A percentile compares a stretch with the other conserved stretches of the same genome.
Conservation (phyloP, 352 stramenopile genomes). For the Pythium chondricola region DNA sequence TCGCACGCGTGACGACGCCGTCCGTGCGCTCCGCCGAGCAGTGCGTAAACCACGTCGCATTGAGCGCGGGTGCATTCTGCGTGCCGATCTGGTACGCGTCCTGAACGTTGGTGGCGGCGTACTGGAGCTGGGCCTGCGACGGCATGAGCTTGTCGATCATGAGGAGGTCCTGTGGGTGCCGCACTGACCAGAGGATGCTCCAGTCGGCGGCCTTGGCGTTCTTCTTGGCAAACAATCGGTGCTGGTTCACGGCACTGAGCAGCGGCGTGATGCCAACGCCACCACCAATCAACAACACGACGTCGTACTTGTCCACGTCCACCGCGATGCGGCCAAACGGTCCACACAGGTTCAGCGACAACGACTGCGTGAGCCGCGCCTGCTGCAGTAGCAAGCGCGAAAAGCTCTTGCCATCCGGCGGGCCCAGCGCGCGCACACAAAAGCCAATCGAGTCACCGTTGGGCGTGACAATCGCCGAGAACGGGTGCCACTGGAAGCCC, state of each 20-base stretch:
- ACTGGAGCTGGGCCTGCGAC: slow-evolving; percentile 34
- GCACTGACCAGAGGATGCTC: slow-evolving; percentile 64
- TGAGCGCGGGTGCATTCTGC: slow-evolving; percentile 16
- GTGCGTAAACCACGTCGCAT: slow-evolving; percentile 57
- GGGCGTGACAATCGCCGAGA: slow-evolving; percentile 68
- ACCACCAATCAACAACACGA: slow-evolving; percentile 56
- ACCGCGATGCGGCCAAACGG: slow-evolving; percentile 62
- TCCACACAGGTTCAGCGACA: slow-evolving; percentile 53
- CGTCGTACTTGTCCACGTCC: slow-evolving; percentile 58
- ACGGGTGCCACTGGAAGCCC: slow-evolving; percentile 67
- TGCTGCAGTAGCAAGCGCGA: slow-evolving; percentile 43
- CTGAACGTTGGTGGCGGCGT: slow-evolving; percentile 24
- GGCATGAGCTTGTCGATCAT: slow-evolving; percentile 72
- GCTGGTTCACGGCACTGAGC: slow-evolving; percentile 70
- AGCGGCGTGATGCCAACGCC: slow-evolving; percentile 78
- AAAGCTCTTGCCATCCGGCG: slow-evolving; percentile 27
- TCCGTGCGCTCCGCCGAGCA: slow-evolving; percentile 45
- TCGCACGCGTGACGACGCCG: slow-evolving; percentile 36
- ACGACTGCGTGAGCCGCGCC: slow-evolving; percentile 31
- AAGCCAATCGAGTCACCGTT: slow-evolving; percentile 78
- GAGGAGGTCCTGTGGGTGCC: slow-evolving; percentile 48
- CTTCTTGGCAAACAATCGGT: slow-evolving; percentile 19
- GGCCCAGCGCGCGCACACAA: slow-evolving; percentile 53
- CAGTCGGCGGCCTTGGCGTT: slow-evolving; percentile 31
- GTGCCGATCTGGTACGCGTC: slow-evolving; percentile 39